Conservation (phyloP, 2,329 filamentous ascomycete genomes). For the Neopestalotiopsis clavispora region DNA sequence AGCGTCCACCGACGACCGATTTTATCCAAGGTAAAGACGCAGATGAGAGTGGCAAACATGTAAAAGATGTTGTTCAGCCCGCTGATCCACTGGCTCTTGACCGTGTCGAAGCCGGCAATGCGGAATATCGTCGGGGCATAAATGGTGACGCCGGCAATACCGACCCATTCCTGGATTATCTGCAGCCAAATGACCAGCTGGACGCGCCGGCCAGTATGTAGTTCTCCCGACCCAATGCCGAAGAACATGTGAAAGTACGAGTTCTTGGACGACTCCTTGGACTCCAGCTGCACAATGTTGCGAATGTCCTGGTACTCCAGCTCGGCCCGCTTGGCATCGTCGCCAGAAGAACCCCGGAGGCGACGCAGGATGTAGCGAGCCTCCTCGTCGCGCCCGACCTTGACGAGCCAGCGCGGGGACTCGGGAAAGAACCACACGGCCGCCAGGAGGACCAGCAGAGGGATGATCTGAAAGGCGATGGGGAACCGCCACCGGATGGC, state of each 20-base stretch:
- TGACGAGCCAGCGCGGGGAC: constrained; percentile 70
- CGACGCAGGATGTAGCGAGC: constrained; percentile 68
- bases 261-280: constrained; percentile 60
- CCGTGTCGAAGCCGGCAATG: constrained; percentile 67
- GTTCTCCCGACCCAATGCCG: constrained; percentile 65
- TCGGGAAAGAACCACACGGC: constrained; percentile 72
- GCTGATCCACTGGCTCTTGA: constrained; percentile 67
- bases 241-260: constrained; percentile 71
- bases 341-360: constrained; percentile 62
- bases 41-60: constrained; percentile 69
- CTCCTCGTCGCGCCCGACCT: constrained; percentile 69
- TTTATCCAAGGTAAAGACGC: constrained; percentile 71
- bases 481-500: constrained; percentile 71
- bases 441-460: constrained; percentile 60
- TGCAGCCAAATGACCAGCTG: constrained; percentile 75
- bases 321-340: constrained; percentile 59
- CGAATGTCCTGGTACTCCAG: constrained; percentile 72
- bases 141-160: constrained; percentile 70
- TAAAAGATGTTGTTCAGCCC: constrained; percentile 57
- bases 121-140: constrained; percentile 65
- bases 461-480: constrained; percentile 72
- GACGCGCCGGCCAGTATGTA: constrained; percentile 70
- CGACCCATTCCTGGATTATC: constrained; percentile 73
- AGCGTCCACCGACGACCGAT: constrained; percentile 73
- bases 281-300: constrained; percentile 66